These are phyloP conservation scores for Zostera marina DNA, from an alignment of 116 monocot genomes.

Conservation along the genomic window DNA sequence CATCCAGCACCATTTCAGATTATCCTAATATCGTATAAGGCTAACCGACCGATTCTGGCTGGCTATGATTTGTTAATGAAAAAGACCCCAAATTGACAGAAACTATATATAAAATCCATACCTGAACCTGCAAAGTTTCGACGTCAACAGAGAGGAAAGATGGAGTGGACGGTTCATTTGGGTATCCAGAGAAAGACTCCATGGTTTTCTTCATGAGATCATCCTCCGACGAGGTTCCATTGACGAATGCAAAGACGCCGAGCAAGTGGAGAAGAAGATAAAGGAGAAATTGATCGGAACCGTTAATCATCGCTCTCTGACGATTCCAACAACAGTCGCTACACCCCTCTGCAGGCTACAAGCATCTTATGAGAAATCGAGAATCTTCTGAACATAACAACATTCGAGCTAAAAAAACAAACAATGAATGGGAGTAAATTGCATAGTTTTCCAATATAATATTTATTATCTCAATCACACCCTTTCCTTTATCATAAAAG, in stretches of 20 bases:
- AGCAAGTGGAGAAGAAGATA: no score
- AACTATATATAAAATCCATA: neutral
- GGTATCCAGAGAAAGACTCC: slow-evolving; percentile 83
- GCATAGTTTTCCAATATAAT: no score
- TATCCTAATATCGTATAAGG: neutral
- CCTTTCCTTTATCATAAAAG: no score
- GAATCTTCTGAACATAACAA: no score
- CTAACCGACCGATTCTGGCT: neutral
- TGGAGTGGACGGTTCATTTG: slow-evolving; percentile 7
- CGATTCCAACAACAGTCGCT: no score
- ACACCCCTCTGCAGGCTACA: no score
- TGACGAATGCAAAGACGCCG: neutral
- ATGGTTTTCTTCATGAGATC: slow-evolving; percentile 51
- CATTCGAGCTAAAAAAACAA: no score
- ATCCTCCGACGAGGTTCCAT: slow-evolving; percentile 7
- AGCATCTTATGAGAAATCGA: no score
- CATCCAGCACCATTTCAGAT: neutral
- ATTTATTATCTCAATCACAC: no score
- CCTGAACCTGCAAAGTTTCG: slow-evolving; percentile 62
- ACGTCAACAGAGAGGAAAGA: slow-evolving; percentile 35
- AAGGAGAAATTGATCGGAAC: no score
- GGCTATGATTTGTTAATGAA: neutral
- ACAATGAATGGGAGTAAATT: no score
- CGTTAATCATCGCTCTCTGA: no score
- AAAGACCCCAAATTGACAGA: neutral